phyloP scores from a whole-genome alignment of 768 basidiomycete species.

The Mycena galericulata region DNA sequence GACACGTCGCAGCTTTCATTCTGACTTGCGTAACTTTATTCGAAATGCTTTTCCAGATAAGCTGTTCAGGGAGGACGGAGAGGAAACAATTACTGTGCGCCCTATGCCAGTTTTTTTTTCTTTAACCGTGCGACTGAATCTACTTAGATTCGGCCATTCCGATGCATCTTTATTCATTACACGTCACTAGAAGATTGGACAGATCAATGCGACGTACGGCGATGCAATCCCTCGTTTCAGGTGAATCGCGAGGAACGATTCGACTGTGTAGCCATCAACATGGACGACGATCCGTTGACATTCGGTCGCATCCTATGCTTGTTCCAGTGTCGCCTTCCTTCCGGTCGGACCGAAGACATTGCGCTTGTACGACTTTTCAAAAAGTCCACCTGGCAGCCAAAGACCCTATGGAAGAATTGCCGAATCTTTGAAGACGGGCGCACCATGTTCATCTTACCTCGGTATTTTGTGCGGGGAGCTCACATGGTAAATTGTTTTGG shows the following conservation, averaged over 20 bases:
- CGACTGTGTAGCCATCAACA: slow-evolving; percentile 27
- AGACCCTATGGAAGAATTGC: slow-evolving; percentile 18
- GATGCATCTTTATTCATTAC: slow-evolving; percentile 26
- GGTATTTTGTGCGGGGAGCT: slow-evolving; percentile 23
- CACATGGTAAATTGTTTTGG: slow-evolving; percentile 20
- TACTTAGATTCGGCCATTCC: slow-evolving; percentile 16
- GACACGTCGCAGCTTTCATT: not conserved
- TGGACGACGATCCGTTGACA: slow-evolving; percentile 10
- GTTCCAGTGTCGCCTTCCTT: slow-evolving; percentile 14
- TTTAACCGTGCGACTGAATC: not conserved
- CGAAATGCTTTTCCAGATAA: slow-evolving; percentile 9
- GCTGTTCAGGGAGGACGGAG: not conserved
- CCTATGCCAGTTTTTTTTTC: not conserved
- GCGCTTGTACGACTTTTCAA: slow-evolving; percentile 14
- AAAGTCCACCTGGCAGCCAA: slow-evolving; percentile 3
- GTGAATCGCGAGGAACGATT: slow-evolving; percentile 19
- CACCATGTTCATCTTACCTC: slow-evolving; percentile 16
- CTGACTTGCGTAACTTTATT: slow-evolving; percentile 1
- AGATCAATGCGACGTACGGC: slow-evolving; percentile 23
- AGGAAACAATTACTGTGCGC: slow-evolving; percentile 1
- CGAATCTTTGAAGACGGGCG: slow-evolving; percentile 13
- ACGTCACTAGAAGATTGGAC: slow-evolving; percentile 26
- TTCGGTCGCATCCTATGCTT: not conserved
- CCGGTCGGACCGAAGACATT: slow-evolving; percentile 10
- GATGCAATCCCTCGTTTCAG: slow-evolving; percentile 31